A percentile compares a stretch with the other conserved stretches of the same genome.
phyloP scores from a whole-genome alignment of 2,329 filamentous ascomycete species.

The Thielaviopsis punctulata region DNA sequence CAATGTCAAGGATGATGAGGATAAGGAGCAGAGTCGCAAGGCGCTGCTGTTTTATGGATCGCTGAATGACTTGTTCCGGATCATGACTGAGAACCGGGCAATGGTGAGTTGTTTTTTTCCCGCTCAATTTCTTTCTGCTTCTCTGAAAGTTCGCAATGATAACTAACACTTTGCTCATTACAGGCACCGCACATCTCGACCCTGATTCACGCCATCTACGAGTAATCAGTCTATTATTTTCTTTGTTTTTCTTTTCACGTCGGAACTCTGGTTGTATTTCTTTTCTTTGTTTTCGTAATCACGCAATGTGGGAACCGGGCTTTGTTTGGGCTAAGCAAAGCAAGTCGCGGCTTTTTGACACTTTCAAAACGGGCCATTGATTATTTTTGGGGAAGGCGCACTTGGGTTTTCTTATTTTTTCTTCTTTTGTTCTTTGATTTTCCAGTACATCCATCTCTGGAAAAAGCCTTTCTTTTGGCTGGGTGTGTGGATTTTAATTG shows the following conservation, averaged over 20 bases:
- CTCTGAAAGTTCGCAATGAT: slow-evolving; percentile 11
- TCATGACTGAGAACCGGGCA: slow-evolving; percentile 50
- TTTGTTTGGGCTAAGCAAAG: background rate
- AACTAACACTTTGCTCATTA: slow-evolving; percentile 4
- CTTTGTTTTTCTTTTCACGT: slow-evolving; percentile 1
- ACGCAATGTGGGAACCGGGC: background rate
- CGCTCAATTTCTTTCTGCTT: background rate
- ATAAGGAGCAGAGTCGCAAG: slow-evolving; percentile 33
- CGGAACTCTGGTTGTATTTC: background rate
- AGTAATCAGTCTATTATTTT: slow-evolving; percentile 11
- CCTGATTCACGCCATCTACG: slow-evolving; percentile 22
- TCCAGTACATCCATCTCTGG: background rate
- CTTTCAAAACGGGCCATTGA: background rate
- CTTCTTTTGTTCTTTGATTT: background rate
- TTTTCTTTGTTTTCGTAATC: background rate
- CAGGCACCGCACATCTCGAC: slow-evolving; percentile 26
- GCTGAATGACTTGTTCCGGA: slow-evolving; percentile 46
- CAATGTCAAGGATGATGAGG: slow-evolving; percentile 35
- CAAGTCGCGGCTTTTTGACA: background rate
- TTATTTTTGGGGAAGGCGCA: background rate
- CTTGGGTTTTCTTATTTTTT: background rate
- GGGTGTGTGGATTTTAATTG: too few species aligned
- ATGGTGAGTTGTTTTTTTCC: slow-evolving; percentile 27
- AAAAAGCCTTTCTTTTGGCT: background rate
- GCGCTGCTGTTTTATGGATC: slow-evolving; percentile 50